Percentiles rank a stretch among this genome's conserved stretches.
These are phyloP conservation scores for Botrytis porri DNA, from an alignment of 2,329 filamentous ascomycete species.

Conservation along the genomic window DNA sequence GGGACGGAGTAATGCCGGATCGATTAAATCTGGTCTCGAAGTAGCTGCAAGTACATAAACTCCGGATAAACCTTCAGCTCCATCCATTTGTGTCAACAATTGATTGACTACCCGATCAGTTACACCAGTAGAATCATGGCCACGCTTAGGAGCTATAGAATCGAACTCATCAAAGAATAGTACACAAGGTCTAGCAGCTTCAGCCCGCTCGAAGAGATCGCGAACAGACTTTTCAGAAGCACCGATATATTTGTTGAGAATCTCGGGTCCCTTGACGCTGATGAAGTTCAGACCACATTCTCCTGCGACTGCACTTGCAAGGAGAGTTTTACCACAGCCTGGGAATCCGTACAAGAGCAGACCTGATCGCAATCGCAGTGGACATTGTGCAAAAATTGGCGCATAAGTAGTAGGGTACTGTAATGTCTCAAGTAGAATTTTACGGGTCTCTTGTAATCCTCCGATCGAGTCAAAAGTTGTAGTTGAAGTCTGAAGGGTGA, in stretches of 20 bases:
- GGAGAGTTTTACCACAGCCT: slow-evolving; percentile 92
- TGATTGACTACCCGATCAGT: slow-evolving; percentile 98
- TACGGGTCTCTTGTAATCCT: slow-evolving; percentile 79
- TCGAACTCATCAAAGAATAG: slow-evolving; percentile 99
- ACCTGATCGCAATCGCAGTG: slow-evolving; percentile 88
- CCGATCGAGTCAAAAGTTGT: slow-evolving; percentile 93
- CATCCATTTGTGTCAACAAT: slow-evolving; percentile 97
- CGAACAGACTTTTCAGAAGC: slow-evolving; percentile 95
- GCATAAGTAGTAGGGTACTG: slow-evolving; percentile 98
- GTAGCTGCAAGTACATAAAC: slow-evolving; percentile 97
- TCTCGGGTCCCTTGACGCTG: slow-evolving; percentile 95
- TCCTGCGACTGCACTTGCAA: slow-evolving; percentile 94
- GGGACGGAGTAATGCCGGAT: slow-evolving; percentile 86
- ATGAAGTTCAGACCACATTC: slow-evolving; percentile 99
- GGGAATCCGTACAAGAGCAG: slow-evolving; percentile 92
- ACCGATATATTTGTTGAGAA: slow-evolving; percentile 98
- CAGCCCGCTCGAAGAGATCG: slow-evolving; percentile 89
- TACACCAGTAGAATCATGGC: slow-evolving; percentile 96
- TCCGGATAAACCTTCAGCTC: slow-evolving; percentile 88
- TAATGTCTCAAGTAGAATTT: slow-evolving; percentile 89
- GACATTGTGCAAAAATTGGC: slow-evolving; percentile 94
- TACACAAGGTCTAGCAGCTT: slow-evolving; percentile 87
- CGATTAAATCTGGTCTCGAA: slow-evolving; percentile 88
- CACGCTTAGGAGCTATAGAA: slow-evolving; percentile 93
- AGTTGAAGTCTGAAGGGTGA: slow-evolving; percentile 87